Base-by-base conservation (phyloP, 192 early-diverging fungal genomes). In the Cladochytrium replicatum region DNA sequence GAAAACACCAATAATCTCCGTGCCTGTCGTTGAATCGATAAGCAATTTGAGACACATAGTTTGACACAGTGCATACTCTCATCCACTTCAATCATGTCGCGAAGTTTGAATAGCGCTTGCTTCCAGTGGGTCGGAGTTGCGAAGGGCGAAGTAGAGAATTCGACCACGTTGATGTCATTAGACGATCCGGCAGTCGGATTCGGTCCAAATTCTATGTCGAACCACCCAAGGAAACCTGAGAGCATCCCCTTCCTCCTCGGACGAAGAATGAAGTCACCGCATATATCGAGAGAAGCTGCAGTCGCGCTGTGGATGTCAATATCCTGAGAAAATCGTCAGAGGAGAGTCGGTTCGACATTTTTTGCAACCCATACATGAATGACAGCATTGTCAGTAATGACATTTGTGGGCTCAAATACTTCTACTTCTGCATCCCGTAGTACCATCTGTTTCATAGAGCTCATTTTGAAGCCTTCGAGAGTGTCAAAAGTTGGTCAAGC, bases 51-150 rank as follows among this genome's bases (percentile, higher is more conserved):
- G 23, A 38, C 11, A 22, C 7, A 4, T 15, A 32, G 4, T 8
- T n/a, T 6, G 6, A 24, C 46, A 8, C 8, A n/a, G 5, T 32
- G 44, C 52, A 4, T 52, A 40, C 63, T 60, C 17, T 13, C 32
- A 29, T 63, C 52, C 4, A 81, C 78, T 5, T 67, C 55, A 23
- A 91, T 50, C 8, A 82, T 71, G 21, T 75, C 56, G 8, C 74
- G 67, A 5, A 92, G 67, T 7, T 80, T 61, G 67, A 98, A 94
- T 13, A 84, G 58, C 0, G 89, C 90, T 66, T 96, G 92, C 74
- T 92, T 95, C 95, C 95, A 98, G 71, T 98, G 95, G n/a, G 92
- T 96, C 29, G 83, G 77, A 48, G 73, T 78, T 23, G 79, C 78
- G 39, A 73, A 64, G 6, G 91, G 87, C 0, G 82, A 78, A 0